Conservation (phyloP, 164 flowering plant genomes). For the Dillenia suffruticosa region DNA sequence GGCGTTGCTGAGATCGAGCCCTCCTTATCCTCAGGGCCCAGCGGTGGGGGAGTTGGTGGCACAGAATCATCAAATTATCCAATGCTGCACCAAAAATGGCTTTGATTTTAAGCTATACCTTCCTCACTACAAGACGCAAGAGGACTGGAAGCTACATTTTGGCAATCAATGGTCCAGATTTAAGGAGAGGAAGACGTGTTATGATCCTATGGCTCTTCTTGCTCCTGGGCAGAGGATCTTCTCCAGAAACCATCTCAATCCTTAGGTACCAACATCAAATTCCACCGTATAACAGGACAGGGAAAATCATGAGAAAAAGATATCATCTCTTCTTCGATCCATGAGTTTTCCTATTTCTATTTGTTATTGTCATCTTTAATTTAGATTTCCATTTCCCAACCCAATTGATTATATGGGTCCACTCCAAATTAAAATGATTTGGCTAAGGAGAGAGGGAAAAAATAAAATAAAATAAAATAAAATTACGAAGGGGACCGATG, state of each 20-base stretch:
- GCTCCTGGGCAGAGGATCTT: constrained; percentile 93
- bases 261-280: no score
- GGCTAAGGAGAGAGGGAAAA: no score
- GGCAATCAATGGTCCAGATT: constrained; percentile 73
- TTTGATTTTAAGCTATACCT: constrained; percentile 71
- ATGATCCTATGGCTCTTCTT: constrained; percentile 84
- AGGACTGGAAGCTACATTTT: constrained; percentile 78
- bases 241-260: constrained; percentile 18
- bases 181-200: constrained; percentile 53
- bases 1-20: constrained; percentile 63
- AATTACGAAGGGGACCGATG: no score
- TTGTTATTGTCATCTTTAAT: no score
- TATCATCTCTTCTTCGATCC: no score
- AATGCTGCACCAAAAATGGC: constrained; percentile 38
- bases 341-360: no score
- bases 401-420: no score
- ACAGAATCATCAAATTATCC: constrained; percentile 59
- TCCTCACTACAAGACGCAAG: constrained; percentile 61
- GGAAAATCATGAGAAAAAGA: no score
- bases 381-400: no score
- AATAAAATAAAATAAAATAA: no score
- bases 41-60: constrained; percentile 41
- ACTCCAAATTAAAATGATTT: no score
- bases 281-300: no score
- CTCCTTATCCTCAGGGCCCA: constrained; percentile 37